Evolutionary conservation across 2,329 filamentous ascomycete genomes (phyloP), one percentile per base, ranked within the genome.

Genomic region (Zymoseptoria passerinii): DNA sequence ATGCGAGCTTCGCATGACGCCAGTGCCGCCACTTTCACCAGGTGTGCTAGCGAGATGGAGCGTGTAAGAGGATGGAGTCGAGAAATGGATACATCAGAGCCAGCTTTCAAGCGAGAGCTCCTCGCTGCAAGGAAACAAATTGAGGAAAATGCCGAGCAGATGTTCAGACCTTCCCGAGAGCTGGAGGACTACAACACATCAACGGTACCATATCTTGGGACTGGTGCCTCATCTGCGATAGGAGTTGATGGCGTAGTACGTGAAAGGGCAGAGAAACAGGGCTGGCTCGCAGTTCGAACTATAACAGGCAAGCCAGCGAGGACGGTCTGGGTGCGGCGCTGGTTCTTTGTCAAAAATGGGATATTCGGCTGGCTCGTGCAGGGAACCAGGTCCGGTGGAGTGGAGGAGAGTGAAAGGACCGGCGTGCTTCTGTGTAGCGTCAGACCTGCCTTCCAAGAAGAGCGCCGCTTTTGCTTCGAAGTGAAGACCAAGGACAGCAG

Each of bases 401-500:
- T 99, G 20, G 85, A 97, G 66, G 92, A 97, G 72, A 95, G 91
- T 52, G 94, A 99, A 68, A 91, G 95, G 75, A 95, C 96, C 61
- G 94, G 94, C 48, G 92, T 99, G 2, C 76, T 99, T 55, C 83
- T 99, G 48, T 99, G 94, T 76, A 95, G 90, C 68, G 88, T 94
- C 53, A 90, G 92, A 67, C 91, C 92, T 18, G 91, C 92, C 0
- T 88, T 95, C 54, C 86, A 90, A 65, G 94, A 99, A 74, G 94
- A 99, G 69, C 85, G 94, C 48, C 84, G 94, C 16, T 99, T 97
- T 74, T 97, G 94, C 72, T 96, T 99, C 68, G 94, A 99, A 74
- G 88, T 99, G 68, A 99, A 97, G 78, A 99, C 94, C 2, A 99
- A 96, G 74, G 95, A 90, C 68, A 89, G 89, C 62, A 94, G 87